Evolutionary conservation across 1,139 yeast species (phyloP).

Genomic region (Yamadazyma pseudoaaseri): DNA sequence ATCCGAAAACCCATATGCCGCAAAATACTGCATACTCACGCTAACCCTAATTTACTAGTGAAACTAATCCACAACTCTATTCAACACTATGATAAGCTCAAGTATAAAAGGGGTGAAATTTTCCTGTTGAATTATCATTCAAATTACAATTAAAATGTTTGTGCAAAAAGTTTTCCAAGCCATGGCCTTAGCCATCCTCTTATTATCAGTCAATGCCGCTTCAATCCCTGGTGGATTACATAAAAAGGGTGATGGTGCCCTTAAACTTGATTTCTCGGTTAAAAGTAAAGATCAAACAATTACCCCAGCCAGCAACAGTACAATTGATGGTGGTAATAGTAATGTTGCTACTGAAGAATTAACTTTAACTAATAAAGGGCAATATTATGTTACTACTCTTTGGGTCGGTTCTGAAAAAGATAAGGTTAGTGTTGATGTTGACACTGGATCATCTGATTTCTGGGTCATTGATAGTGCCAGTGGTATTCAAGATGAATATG

Average conservation of each 20-base stretch:
- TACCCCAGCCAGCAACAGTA: too few relatives aligned
- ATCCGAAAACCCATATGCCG: too few relatives aligned
- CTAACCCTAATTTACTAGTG: too few relatives aligned
- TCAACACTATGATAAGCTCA: too few relatives aligned
- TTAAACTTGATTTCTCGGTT: conserved; percentile 10
- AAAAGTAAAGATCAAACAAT: too few relatives aligned
- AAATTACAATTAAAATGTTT: too few relatives aligned
- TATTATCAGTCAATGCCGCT: conserved; percentile 8
- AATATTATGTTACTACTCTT: conserved; percentile 49
- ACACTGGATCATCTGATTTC: conserved; percentile 47
- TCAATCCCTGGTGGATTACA: conserved; percentile 8
- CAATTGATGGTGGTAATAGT: conserved; percentile 17
- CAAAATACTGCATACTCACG: too few relatives aligned
- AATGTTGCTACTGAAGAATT: conserved; percentile 6
- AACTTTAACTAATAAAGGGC: conserved; percentile 28
- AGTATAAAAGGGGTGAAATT: too few relatives aligned
- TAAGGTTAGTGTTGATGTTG: conserved; percentile 31
- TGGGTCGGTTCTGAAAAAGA: conserved; percentile 33
- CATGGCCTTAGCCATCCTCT: too few relatives aligned
- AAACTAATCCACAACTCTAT: too few relatives aligned
- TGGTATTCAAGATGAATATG: conserved; percentile 4
- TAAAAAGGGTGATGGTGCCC: conserved; percentile 11
- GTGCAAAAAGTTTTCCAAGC: too few relatives aligned
- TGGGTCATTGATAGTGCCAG: conserved; percentile 24
- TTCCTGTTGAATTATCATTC: too few relatives aligned